A percentile compares a stretch with the other conserved stretches of the same genome.
phyloP scores from a whole-genome alignment of 2,329 filamentous ascomycete species.

The Teratosphaeria viscida region DNA sequence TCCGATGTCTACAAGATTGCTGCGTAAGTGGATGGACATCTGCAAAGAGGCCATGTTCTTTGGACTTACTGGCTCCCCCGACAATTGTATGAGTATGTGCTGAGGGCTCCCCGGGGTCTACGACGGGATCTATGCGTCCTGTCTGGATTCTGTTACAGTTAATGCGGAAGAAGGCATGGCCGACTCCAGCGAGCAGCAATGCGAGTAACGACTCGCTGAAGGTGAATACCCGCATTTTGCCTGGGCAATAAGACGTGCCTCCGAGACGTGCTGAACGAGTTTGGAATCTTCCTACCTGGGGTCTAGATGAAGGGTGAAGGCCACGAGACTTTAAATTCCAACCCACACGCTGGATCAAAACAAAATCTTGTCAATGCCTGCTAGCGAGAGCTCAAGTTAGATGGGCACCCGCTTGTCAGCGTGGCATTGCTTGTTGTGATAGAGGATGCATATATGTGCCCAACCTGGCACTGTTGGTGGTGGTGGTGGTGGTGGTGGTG shows the following conservation, averaged over 20 bases:
- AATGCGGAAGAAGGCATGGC: constrained; percentile 26
- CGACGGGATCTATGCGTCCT: constrained; percentile 27
- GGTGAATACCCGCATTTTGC: not conserved
- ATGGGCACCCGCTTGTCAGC: not conserved
- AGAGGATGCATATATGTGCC: not conserved
- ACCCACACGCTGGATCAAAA: not conserved
- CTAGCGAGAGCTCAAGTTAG: not conserved
- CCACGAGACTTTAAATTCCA: not conserved
- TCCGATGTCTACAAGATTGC: constrained; percentile 41
- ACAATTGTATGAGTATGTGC: constrained; percentile 25
- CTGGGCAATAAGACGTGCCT: not conserved
- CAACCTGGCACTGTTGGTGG: not conserved
- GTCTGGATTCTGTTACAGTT: constrained; percentile 25
- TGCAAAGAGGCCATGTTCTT: not conserved
- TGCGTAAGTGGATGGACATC: not conserved
- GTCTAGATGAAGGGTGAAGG: not conserved
- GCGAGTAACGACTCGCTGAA: not conserved
- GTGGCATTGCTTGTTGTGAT: not conserved
- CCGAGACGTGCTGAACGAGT: not conserved
- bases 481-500: not conserved
- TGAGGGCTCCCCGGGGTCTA: constrained; percentile 23
- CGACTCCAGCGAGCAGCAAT: constrained; percentile 8
- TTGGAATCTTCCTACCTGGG: not conserved
- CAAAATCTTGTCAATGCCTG: not conserved
- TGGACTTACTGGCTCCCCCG: constrained; percentile 22